Percentiles rank a stretch among this genome's conserved stretches.
Conservation (phyloP, 768 basidiomycete genomes). For the Holtermanniella nyarrowii region DNA sequence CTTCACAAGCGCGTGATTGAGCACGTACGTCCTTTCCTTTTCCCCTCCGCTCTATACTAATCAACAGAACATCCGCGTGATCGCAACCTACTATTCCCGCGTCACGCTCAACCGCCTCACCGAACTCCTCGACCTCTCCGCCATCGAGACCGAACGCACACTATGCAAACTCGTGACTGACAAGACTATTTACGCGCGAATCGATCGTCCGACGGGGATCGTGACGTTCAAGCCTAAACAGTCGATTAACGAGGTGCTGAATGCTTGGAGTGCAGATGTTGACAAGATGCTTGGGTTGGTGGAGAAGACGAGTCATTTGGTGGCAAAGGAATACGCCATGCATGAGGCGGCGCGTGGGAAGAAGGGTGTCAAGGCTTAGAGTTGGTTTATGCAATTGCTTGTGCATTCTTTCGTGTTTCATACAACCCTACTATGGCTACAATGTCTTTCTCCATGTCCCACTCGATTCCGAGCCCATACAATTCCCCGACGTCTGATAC, state of each 20-base stretch:
- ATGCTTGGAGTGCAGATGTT: conserved; percentile 97
- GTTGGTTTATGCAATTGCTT: too few relatives aligned
- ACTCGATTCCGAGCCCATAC: too few relatives aligned
- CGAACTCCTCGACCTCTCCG: conserved; percentile 71
- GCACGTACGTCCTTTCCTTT: conserved; percentile 55
- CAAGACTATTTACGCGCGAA: conserved; percentile 83
- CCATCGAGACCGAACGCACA: conserved; percentile 73
- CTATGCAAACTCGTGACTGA: conserved; percentile 83
- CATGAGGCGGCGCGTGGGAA: conserved; percentile 20
- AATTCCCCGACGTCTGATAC: too few relatives aligned
- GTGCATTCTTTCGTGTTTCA: neutral
- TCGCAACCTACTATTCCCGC: conserved; percentile 87
- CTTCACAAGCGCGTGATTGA: conserved; percentile 92
- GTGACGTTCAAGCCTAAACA: conserved; percentile 76
- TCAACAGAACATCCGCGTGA: conserved; percentile 92
- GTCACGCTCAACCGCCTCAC: conserved; percentile 76
- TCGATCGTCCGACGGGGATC: conserved; percentile 82
- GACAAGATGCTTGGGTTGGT: conserved; percentile 78
- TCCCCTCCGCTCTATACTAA: neutral
- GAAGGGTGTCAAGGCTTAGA: conserved; percentile 8
- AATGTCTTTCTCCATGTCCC: too few relatives aligned
- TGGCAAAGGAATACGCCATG: conserved; percentile 42
- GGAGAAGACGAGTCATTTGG: conserved; percentile 79
- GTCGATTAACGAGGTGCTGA: conserved; percentile 85
- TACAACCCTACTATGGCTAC: too few relatives aligned